A percentile compares a stretch with the other conserved stretches of the same genome.
phyloP scores from a whole-genome alignment of 176 grass and related monocot species.

The Olyra latifolia region DNA sequence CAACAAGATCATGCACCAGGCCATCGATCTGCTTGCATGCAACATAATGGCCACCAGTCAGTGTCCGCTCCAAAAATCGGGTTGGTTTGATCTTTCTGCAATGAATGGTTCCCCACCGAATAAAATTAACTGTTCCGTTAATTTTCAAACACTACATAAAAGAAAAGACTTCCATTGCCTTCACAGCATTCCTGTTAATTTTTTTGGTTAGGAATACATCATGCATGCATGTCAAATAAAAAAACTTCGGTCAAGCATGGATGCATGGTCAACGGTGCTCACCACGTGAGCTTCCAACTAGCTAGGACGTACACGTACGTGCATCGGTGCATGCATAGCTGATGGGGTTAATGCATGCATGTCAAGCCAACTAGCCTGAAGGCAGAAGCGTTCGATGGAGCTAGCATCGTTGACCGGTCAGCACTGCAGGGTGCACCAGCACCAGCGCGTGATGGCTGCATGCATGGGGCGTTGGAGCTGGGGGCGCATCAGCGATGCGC shows the following conservation, averaged over 20 bases:
- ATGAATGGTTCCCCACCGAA: not conserved
- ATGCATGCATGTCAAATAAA: no score
- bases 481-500: not conserved
- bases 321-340: not conserved
- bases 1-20: not conserved
- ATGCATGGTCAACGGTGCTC: no score
- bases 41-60: conserved; percentile 9
- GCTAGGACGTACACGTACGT: not conserved
- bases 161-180: no score
- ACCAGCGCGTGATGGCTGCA: not conserved
- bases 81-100: not conserved
- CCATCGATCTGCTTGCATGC: conserved; percentile 5
- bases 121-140: not conserved
- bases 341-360: no score
- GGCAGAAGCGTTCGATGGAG: not conserved
- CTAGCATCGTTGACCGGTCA: not conserved
- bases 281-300: not conserved
- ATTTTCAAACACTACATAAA: not conserved
- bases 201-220: no score
- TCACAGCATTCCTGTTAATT: no score
- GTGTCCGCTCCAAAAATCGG: not conserved
- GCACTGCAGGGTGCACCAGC: not conserved
- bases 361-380: not conserved
- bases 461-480: not conserved
- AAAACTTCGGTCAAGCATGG: no score